These are phyloP conservation scores for Zanthoxylum bungeanum DNA, from an alignment of 345 rosid species.

Conservation along the genomic window DNA sequence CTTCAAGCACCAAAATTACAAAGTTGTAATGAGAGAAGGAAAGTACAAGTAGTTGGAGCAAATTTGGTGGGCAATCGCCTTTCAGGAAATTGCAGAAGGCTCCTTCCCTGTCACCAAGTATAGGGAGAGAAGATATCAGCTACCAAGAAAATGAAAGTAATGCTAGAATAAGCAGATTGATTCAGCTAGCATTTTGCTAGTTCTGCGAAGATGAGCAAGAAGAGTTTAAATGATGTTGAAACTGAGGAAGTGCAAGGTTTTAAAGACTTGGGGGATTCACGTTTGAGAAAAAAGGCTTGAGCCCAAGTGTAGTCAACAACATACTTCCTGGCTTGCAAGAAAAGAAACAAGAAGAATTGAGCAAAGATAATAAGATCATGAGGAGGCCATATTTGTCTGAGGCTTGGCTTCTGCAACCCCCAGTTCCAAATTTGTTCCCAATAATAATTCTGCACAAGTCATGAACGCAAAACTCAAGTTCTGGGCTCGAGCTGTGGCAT, in stretches of 20 bases:
- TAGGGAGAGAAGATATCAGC: conserved; percentile 23
- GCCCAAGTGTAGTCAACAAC: conserved; percentile 21
- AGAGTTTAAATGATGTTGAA: conserved; percentile 46
- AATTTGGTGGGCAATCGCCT: not conserved
- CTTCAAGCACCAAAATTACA: conserved; percentile 27
- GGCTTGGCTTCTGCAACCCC: conserved; percentile 33
- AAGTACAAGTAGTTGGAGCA: conserved; percentile 17
- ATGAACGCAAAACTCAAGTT: conserved; percentile 68
- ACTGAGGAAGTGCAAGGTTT: conserved; percentile 41
- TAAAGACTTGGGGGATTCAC: conserved; percentile 47
- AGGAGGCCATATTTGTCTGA: conserved; percentile 38
- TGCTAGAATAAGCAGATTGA: conserved; percentile 56
- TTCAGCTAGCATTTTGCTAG: conserved; percentile 48
- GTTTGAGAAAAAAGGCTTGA: conserved; percentile 36
- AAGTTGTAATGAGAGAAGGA: conserved; percentile 5
- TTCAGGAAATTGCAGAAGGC: conserved; percentile 32
- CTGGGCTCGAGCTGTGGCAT: conserved; percentile 78
- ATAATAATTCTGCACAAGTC: conserved; percentile 38
- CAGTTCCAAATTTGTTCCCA: conserved; percentile 39
- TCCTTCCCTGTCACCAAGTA: conserved; percentile 46
- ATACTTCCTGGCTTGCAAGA: conserved; percentile 38
- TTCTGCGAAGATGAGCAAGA: conserved; percentile 31
- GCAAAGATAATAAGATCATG: not conserved
- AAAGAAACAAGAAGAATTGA: conserved; percentile 15
- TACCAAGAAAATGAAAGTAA: conserved; percentile 42